Conservation (phyloP, 1,284 basidiomycete genomes). For the Earliella scabrosa region DNA sequence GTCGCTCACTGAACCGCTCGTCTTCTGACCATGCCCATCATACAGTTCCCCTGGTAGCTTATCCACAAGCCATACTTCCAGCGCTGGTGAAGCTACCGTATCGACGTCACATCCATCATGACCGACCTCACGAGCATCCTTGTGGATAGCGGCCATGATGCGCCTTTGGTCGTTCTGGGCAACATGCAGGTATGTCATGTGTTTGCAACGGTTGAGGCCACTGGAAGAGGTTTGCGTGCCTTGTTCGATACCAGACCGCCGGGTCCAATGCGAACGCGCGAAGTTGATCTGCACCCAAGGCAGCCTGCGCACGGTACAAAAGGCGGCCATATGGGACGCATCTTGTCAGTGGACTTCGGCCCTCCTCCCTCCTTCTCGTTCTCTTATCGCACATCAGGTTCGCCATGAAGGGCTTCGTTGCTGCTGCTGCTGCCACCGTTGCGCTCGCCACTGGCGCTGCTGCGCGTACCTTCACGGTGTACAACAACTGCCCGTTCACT, state of each 20-base stretch:
- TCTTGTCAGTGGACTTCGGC: not conserved
- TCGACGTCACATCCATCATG: conserved; percentile 3
- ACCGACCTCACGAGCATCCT: not conserved
- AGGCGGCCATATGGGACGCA: not conserved
- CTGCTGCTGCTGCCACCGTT: conserved; percentile 1
- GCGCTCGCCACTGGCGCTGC: conserved; percentile 7
- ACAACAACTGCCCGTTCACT: conserved; percentile 25
- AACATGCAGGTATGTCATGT: conserved; percentile 1
- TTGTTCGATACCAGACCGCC: not conserved
- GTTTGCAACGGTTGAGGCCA: not conserved
- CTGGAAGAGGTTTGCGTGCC: not conserved
- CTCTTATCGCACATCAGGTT: not conserved
- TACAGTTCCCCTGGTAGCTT: too few species aligned
- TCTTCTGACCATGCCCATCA: too few species aligned
- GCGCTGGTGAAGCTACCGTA: not conserved
- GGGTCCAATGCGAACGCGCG: not conserved
- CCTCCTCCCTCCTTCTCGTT: not conserved
- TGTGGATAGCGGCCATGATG: not conserved
- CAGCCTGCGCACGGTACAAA: not conserved
- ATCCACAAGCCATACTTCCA: not conserved
- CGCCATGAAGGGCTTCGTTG: conserved; percentile 10
- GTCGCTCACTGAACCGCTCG: not conserved
- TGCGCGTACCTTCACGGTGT: conserved; percentile 22
- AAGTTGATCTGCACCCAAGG: not conserved
- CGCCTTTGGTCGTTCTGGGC: not conserved